Evolutionary conservation across 2,329 filamentous ascomycete genomes (phyloP), one percentile per base, ranked within the genome.

Genomic region (Fusarium siculi): DNA sequence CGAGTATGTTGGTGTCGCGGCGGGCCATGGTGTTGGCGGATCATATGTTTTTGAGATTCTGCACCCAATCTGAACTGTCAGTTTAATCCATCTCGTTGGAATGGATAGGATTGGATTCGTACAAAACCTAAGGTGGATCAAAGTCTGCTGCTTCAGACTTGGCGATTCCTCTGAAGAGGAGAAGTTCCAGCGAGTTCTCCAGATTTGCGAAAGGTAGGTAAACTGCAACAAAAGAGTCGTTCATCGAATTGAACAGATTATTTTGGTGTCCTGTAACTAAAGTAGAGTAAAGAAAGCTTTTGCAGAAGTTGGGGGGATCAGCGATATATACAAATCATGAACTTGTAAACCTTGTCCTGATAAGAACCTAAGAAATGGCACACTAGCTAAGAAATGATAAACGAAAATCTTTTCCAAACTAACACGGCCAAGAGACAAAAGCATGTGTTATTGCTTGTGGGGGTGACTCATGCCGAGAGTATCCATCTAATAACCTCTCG

Each of bases 61-160:
- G 1, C 18, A 21, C 32, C 30, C 19, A 11, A 36, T 39, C 14
- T 25, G 0, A 15, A 15, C 11, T 7, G 12, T 55, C 5, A 55
- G 50, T 5, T 12, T 1, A 9, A 5, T 12, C 7, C 8, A 28
- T 19, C 23, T 28, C 0, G 11, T 2, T 25, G 16, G 6, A 7
- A 7, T 0, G 7, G 28, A 28, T 28, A 28, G 25, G 25, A 28
- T 28, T 28, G 28, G 28, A 4, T 15, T 30, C 57, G 4, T 40
- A 54, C 57, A 19, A 19, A n/a, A 32, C 25, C 18, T 56, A 61
- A 19, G 58, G 58, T 36, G 58, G 58, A 61, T 61, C 58, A 37
- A 61, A 61, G 37, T 44, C 58, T 61, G 58, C 58, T 16, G 49
- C 46, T 36, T 43, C 58, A 61, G 58, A 61, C 58, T 56, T 61